phyloP scores from a whole-genome alignment of 306 rosid genomes.

The Vachellia pachyceras region DNA sequence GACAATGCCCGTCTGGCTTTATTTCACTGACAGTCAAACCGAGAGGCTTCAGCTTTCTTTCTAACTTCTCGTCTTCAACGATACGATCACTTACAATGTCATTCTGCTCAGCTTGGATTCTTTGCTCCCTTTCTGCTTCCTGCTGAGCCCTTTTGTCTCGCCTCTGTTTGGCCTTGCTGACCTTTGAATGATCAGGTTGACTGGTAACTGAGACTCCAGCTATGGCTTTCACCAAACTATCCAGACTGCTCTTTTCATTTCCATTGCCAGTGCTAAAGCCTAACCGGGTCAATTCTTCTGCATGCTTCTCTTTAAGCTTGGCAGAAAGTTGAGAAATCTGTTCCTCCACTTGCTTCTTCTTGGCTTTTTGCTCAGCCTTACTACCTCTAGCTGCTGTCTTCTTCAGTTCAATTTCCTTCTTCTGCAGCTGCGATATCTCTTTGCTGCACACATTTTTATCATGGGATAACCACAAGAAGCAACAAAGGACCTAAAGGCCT shows the following conservation, averaged over 20 bases:
- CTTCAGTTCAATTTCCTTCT: slow-evolving; percentile 79
- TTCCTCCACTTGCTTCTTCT: slow-evolving; percentile 97
- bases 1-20: slow-evolving; percentile 98
- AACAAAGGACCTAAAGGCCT: slow-evolving; percentile 1
- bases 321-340: slow-evolving; percentile 77
- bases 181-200: too few species aligned
- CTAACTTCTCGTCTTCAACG: slow-evolving; percentile 79
- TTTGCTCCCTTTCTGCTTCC: slow-evolving; percentile 89
- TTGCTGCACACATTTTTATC: slow-evolving; percentile 59
- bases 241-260: slow-evolving; percentile 67
- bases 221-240: slow-evolving; percentile 81
- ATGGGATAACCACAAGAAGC: slow-evolving; percentile 20
- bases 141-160: slow-evolving; percentile 77
- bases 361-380: slow-evolving; percentile 93
- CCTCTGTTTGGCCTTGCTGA: too few species aligned
- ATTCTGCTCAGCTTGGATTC: slow-evolving; percentile 85
- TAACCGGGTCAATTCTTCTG: slow-evolving; percentile 68
- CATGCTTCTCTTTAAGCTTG: slow-evolving; percentile 73
- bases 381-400: slow-evolving; percentile 91
- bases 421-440: slow-evolving; percentile 77
- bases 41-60: slow-evolving; percentile 77
- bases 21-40: slow-evolving; percentile 74
- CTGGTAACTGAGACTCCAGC: slow-evolving; percentile 77
- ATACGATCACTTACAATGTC: slow-evolving; percentile 71
- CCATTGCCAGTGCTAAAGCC: slow-evolving; percentile 63